phyloP scores from a whole-genome alignment of 495 filamentous ascomycete genomes.

The Gamarada debralockiae region DNA sequence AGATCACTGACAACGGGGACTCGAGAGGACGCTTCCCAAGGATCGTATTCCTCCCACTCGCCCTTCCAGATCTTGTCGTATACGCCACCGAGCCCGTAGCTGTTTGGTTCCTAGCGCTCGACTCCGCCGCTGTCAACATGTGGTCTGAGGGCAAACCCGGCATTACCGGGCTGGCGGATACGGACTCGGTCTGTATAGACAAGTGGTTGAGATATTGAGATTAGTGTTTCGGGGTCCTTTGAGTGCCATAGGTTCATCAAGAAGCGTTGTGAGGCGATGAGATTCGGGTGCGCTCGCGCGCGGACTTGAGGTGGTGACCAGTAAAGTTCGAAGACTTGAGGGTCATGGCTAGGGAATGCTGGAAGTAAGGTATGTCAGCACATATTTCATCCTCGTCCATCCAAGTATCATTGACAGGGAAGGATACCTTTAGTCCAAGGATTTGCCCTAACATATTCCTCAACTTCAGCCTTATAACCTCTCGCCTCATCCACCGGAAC shows the following conservation, averaged over 20 bases:
- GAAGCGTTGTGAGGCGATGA: constrained; percentile 65
- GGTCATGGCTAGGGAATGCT: constrained; percentile 45
- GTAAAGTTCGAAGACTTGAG: constrained; percentile 85
- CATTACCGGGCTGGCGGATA: constrained; percentile 71
- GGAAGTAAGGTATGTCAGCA: no score
- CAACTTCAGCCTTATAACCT: constrained; percentile 50
- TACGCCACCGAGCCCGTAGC: constrained; percentile 65
- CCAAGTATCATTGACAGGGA: no score
- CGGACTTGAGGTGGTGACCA: constrained; percentile 76
- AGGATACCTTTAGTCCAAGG: constrained; percentile 49
- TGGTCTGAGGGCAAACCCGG: constrained; percentile 77
- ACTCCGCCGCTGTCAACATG: constrained; percentile 82
- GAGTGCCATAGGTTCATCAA: constrained; percentile 76
- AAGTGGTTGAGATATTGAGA: constrained; percentile 60
- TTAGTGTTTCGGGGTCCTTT: constrained; percentile 50
- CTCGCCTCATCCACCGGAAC: constrained; percentile 55
- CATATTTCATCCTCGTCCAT: no score
- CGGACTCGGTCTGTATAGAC: constrained; percentile 80
- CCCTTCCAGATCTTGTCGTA: constrained; percentile 73
- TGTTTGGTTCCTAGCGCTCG: constrained; percentile 80
- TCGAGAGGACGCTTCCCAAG: constrained; percentile 72
- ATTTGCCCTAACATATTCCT: constrained; percentile 60
- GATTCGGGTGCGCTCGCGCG: constrained; percentile 67
- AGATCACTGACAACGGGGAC: constrained; percentile 67
- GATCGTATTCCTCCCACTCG: constrained; percentile 76